These are phyloP conservation scores for Globisporangium spiculum DNA, from an alignment of 352 stramenopile genomes.

Conservation along the genomic window DNA sequence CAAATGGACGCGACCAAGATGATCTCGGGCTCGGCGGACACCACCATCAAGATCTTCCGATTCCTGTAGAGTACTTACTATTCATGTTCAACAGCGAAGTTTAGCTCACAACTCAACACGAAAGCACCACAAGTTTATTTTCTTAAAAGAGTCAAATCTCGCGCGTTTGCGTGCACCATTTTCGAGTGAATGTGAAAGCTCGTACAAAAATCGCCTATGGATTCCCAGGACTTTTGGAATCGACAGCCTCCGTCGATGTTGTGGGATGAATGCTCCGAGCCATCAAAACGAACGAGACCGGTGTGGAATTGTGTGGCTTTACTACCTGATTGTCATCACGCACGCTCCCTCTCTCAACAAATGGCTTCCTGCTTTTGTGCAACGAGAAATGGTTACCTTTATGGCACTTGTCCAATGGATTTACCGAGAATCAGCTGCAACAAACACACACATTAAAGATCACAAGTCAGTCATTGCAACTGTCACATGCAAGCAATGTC, in stretches of 20 bases:
- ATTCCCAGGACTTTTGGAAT: too few relatives aligned
- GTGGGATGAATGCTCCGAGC: too few relatives aligned
- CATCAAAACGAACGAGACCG: too few relatives aligned
- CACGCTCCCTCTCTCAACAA: neutral
- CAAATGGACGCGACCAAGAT: constrained; percentile 31
- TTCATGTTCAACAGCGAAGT: too few relatives aligned
- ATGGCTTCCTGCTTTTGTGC: neutral
- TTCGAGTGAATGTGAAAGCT: too few relatives aligned
- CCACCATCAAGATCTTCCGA: constrained; percentile 34
- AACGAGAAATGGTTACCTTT: neutral
- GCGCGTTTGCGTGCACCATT: too few relatives aligned
- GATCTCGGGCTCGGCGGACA: constrained; percentile 31
- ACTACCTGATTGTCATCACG: neutral
- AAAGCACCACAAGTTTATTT: neutral
- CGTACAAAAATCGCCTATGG: too few relatives aligned
- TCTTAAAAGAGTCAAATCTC: too few relatives aligned
- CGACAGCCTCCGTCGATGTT: too few relatives aligned
- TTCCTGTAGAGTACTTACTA: constrained; percentile 14
- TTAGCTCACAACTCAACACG: too few relatives aligned
- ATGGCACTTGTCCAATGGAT: constrained; percentile 32
- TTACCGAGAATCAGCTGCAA: constrained; percentile 38
- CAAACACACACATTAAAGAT: constrained; percentile 12
- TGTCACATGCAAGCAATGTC: neutral
- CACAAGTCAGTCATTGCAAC: constrained; percentile 11
- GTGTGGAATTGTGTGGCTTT: neutral